Conservation (phyloP, 176 grass and related monocot species). For the Oryza australiensis region DNA sequence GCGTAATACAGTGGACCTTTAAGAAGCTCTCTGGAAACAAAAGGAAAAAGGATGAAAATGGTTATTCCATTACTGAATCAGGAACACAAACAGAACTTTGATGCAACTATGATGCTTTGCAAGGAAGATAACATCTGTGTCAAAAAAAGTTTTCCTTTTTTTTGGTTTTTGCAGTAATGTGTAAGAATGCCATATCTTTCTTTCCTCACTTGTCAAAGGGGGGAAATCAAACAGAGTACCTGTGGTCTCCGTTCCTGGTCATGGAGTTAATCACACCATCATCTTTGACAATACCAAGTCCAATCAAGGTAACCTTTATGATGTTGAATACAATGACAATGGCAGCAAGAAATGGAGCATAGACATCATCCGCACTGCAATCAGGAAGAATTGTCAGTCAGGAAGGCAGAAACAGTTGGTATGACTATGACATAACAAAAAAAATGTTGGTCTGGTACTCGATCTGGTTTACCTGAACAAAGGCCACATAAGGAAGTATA, state of each 20-base stretch:
- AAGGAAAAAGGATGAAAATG: background rate
- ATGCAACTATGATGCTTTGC: background rate
- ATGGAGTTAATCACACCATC: slow-evolving; percentile 81
- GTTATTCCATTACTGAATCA: background rate
- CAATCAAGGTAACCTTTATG: slow-evolving; percentile 72
- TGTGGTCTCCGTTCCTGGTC: slow-evolving; percentile 69
- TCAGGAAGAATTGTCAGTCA: slow-evolving; percentile 5
- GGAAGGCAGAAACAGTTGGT: background rate
- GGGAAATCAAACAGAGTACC: slow-evolving; percentile 29
- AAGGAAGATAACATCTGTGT: background rate
- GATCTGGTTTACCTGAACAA: slow-evolving; percentile 65
- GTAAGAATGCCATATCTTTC: background rate
- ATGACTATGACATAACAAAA: background rate
- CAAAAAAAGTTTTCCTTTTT: background rate
- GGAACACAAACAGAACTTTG: background rate
- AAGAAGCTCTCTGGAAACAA: slow-evolving; percentile 67
- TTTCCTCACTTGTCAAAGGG: background rate
- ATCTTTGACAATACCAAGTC: slow-evolving; percentile 75
- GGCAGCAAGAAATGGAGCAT: slow-evolving; percentile 66
- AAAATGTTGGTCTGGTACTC: background rate
- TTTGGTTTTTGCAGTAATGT: background rate
- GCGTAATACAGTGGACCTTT: slow-evolving; percentile 84
- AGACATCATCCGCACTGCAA: slow-evolving; percentile 53
- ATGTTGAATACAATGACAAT: slow-evolving; percentile 54
- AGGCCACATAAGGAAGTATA: slow-evolving; percentile 76